Percentiles rank a stretch among this genome's conserved stretches.
phyloP scores from a whole-genome alignment of 2,329 filamentous ascomycete genomes.

The Hypoxylon sp. region DNA sequence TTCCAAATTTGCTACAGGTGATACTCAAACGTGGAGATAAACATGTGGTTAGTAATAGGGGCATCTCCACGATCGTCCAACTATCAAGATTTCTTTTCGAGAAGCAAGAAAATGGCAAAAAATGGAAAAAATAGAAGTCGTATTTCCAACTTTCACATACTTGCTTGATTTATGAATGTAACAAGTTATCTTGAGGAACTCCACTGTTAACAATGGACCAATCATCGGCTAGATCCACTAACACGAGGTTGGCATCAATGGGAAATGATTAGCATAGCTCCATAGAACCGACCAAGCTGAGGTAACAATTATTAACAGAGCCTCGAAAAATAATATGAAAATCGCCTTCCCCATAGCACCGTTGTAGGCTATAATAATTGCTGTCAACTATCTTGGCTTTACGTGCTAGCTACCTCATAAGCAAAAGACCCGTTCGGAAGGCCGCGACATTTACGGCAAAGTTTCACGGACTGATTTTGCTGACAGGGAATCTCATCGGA shows the following conservation, averaged over 20 bases:
- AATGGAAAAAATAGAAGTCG: constrained; percentile 23
- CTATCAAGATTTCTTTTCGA: constrained; percentile 8
- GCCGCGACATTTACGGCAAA: constrained; percentile 6
- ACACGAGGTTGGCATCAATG: constrained; percentile 46
- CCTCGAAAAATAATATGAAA: constrained; percentile 17
- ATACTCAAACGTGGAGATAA: background rate
- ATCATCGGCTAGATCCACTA: constrained; percentile 42
- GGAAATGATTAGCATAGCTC: constrained; percentile 41
- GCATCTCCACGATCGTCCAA: background rate
- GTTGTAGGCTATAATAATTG: constrained; percentile 6
- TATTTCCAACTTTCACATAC: constrained; percentile 27
- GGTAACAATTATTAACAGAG: constrained; percentile 20
- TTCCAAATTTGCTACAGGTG: background rate
- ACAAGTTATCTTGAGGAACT: constrained; percentile 26
- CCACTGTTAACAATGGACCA: constrained; percentile 35
- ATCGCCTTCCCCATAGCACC: constrained; percentile 10
- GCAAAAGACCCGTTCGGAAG: constrained; percentile 24
- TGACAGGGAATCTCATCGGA: constrained; percentile 4
- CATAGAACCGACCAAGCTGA: constrained; percentile 32
- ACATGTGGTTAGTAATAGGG: constrained; percentile 7
- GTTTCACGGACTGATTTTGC: constrained; percentile 10
- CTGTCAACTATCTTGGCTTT: constrained; percentile 17
- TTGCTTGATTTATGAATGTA: constrained; percentile 34
- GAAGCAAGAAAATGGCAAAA: constrained; percentile 14
- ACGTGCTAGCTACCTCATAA: constrained; percentile 1